Evolutionary conservation across 129 eudicot genomes (phyloP).

Genomic region (Flaveria linearis): DNA sequence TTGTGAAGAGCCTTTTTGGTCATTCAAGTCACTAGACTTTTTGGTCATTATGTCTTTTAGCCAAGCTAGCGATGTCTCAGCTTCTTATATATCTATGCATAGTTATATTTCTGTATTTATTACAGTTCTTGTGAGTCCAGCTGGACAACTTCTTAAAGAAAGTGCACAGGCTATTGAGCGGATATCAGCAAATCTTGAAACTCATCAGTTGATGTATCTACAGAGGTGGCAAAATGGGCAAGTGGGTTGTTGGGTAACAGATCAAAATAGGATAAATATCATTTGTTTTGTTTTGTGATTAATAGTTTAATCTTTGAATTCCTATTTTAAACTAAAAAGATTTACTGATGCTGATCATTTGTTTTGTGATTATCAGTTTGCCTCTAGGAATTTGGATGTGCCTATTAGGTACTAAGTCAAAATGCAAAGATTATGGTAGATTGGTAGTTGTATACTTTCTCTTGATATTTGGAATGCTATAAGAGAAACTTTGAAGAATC

Average conservation of each 20-base stretch:
- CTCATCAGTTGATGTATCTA: conserved; percentile 54
- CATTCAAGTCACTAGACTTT: neutral
- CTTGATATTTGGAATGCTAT: no score
- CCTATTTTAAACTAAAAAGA: no score
- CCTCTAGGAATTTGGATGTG: no score
- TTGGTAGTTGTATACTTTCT: no score
- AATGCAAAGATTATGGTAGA: no score
- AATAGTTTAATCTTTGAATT: no score
- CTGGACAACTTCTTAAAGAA: conserved; percentile 70
- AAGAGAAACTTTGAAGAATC: no score
- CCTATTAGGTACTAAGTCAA: no score
- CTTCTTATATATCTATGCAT: conserved; percentile 16
- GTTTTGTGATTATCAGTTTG: no score
- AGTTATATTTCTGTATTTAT: neutral
- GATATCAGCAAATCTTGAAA: conserved; percentile 63
- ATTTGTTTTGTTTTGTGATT: no score
- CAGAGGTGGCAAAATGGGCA: neutral
- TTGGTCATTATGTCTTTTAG: neutral
- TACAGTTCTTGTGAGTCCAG: conserved; percentile 53
- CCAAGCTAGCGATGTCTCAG: conserved; percentile 9
- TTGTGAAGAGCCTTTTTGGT: neutral
- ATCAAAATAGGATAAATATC: conserved; percentile 10
- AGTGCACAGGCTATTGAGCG: conserved; percentile 59
- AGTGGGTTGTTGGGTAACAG: neutral
- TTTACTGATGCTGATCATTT: no score